These are phyloP conservation scores for Sorghum bicolor DNA, from an alignment of 176 grass and related monocot genomes.

Conservation along the genomic window DNA sequence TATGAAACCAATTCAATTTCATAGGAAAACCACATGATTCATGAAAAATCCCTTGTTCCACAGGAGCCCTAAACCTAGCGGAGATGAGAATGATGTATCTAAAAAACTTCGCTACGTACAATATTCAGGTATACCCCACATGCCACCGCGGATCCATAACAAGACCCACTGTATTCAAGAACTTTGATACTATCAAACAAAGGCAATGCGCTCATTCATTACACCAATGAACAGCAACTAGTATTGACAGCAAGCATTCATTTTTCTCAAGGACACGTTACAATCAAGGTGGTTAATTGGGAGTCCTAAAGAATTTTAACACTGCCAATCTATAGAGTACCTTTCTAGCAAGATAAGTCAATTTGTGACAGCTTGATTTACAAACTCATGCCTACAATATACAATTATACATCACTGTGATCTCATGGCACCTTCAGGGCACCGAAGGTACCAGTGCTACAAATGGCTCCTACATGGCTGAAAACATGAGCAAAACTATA, in stretches of 20 bases:
- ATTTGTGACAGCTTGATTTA: background rate
- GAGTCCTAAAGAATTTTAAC: background rate
- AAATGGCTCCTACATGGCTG: conserved; percentile 6
- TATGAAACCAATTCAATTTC: too few species aligned
- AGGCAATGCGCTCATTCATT: background rate
- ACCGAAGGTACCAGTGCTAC: background rate
- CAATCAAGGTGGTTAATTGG: background rate
- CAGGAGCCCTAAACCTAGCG: too few species aligned
- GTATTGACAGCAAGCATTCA: background rate
- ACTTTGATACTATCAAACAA: background rate
- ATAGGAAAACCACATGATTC: too few species aligned
- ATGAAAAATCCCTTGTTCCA: too few species aligned
- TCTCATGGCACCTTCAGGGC: conserved; percentile 18
- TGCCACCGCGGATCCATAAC: too few species aligned
- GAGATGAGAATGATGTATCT: too few species aligned
- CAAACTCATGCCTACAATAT: conserved; percentile 6
- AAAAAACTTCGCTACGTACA: too few species aligned
- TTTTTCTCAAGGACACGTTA: background rate
- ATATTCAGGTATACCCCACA: too few species aligned
- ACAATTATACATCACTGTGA: conserved; percentile 9
- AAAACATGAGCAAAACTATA: conserved; percentile 13
- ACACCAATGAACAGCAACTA: background rate
- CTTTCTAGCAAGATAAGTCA: background rate
- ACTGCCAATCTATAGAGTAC: background rate
- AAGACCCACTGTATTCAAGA: too few species aligned